Evolutionary conservation across 192 early-diverging fungal species (phyloP).

Genomic region (Umbelopsis sp.): DNA sequence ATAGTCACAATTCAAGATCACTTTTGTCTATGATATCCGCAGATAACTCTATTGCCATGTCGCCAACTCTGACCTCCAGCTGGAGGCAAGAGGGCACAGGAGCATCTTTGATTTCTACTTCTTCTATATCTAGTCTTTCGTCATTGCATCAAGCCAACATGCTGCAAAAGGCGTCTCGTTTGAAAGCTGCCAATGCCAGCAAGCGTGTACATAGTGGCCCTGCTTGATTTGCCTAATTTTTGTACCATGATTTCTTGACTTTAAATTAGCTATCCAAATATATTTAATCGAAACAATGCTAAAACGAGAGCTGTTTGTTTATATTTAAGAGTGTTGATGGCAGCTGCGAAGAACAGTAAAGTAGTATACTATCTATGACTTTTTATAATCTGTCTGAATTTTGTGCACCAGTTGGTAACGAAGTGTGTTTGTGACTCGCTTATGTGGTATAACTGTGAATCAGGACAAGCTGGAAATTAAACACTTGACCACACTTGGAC

Average conservation of each 20-base stretch:
- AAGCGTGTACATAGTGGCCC: background rate
- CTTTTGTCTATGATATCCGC: background rate
- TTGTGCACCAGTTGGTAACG: no score
- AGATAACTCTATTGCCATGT: conserved; percentile 1
- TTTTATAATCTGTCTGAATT: background rate
- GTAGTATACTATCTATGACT: no score
- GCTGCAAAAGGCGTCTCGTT: conserved; percentile 31
- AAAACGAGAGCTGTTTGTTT: no score
- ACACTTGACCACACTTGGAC: background rate
- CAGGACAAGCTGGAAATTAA: no score
- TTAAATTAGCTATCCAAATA: background rate
- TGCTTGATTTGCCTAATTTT: background rate
- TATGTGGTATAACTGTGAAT: no score
- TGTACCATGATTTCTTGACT: background rate
- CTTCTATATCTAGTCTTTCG: conserved; percentile 35
- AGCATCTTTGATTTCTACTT: conserved; percentile 28
- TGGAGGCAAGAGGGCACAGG: conserved; percentile 13
- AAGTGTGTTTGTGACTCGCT: background rate
- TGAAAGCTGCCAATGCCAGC: conserved; percentile 22
- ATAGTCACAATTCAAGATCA: background rate
- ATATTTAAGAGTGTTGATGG: no score
- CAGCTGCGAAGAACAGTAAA: no score
- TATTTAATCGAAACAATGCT: no score
- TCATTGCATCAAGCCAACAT: conserved; percentile 38
- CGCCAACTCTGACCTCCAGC: background rate